Percentiles rank a stretch among this genome's conserved stretches.
phyloP scores from a whole-genome alignment of 345 rosid genomes.

The Salix koriyanagi region DNA sequence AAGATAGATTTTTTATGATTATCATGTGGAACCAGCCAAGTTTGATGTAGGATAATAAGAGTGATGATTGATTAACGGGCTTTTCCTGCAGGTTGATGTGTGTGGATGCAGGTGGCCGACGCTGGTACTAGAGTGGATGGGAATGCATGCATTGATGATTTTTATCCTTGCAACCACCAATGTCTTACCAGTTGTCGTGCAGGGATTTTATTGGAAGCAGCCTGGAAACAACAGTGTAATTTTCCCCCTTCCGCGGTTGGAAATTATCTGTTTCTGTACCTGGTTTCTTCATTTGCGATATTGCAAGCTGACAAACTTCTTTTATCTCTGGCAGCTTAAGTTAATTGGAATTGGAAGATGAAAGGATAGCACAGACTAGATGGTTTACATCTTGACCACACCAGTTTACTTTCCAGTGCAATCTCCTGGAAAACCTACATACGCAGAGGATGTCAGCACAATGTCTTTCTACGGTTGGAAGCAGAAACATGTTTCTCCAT shows the following conservation, averaged over 20 bases:
- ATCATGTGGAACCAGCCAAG: not conserved
- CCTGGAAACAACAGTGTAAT: slow-evolving; percentile 68
- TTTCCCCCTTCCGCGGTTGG: not conserved
- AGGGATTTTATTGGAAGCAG: slow-evolving; percentile 74
- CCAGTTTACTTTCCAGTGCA: not conserved
- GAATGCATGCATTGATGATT: slow-evolving; percentile 65
- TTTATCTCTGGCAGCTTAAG: slow-evolving; percentile 33
- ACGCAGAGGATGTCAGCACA: not conserved
- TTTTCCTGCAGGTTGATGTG: slow-evolving; percentile 51
- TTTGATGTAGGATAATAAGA: not conserved
- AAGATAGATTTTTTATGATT: not conserved
- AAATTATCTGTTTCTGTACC: not conserved
- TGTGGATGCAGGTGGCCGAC: slow-evolving; percentile 43
- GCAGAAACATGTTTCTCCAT: not conserved
- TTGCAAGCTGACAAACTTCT: not conserved
- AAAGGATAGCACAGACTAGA: not conserved
- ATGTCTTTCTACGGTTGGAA: not conserved
- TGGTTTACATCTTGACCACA: not conserved
- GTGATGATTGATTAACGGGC: not conserved
- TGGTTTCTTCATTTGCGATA: too few species aligned
- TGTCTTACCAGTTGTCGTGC: slow-evolving; percentile 54
- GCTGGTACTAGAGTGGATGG: slow-evolving; percentile 75
- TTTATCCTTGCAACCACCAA: slow-evolving; percentile 64
- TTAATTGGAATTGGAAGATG: slow-evolving; percentile 43
- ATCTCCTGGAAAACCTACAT: not conserved